These are phyloP conservation scores for Setaria viridis DNA, from an alignment of 202 grass and related monocot species.

Conservation along the genomic window DNA sequence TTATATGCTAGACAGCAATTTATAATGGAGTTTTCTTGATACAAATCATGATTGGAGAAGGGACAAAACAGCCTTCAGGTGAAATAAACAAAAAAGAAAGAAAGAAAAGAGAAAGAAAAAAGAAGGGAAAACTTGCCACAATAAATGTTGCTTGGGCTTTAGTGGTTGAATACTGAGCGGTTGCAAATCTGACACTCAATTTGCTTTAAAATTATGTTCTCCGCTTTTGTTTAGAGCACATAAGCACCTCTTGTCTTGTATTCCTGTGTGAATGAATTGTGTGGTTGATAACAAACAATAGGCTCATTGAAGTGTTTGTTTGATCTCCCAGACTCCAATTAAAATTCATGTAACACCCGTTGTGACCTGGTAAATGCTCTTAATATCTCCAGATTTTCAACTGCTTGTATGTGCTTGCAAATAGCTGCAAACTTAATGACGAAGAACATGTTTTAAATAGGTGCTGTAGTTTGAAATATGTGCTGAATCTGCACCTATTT, in stretches of 20 bases:
- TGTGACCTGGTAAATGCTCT: constrained; percentile 21
- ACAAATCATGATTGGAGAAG: constrained; percentile 21
- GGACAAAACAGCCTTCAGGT: not conserved
- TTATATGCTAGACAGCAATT: not conserved
- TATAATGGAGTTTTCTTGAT: not conserved
- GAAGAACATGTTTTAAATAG: constrained; percentile 6
- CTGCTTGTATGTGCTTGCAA: constrained; percentile 8
- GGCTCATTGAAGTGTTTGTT: constrained; percentile 27
- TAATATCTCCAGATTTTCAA: constrained; percentile 13
- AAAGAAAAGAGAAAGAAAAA: not conserved
- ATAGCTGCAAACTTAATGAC: constrained; percentile 22
- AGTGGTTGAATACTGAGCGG: not conserved
- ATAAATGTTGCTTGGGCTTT: not conserved
- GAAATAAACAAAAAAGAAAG: not conserved
- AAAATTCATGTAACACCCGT: not conserved
- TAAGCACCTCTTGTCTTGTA: not conserved
- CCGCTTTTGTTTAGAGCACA: not conserved
- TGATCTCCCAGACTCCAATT: not conserved
- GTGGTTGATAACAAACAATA: constrained; percentile 43
- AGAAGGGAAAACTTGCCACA: not conserved
- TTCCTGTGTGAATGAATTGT: constrained; percentile 25
- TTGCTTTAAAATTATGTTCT: not conserved
- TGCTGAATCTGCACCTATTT: constrained; percentile 47
- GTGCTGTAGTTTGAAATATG: constrained; percentile 23
- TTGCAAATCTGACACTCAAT: not conserved